Percentiles rank a stretch among this genome's conserved stretches.
Conservation (phyloP, 352 stramenopile species). For the Phytophthora fragariae region DNA sequence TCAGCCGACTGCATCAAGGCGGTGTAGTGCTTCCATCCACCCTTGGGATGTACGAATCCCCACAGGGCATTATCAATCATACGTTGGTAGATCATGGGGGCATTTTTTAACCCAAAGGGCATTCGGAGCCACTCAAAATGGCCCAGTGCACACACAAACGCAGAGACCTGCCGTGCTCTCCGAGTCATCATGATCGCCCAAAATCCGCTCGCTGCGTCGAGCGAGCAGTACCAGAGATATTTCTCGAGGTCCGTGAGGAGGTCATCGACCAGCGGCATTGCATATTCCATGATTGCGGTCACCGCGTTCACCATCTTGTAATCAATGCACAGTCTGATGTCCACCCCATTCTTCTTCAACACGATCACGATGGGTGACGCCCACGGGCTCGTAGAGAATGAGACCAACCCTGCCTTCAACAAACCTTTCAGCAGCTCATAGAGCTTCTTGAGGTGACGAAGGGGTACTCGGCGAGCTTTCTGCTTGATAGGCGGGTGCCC, state of each 20-base stretch:
- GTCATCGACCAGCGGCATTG: background rate
- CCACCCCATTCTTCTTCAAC: background rate
- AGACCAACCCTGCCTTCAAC: background rate
- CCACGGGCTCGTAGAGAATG: background rate
- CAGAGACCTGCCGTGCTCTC: background rate
- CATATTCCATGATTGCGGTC: background rate
- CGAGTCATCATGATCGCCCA: background rate
- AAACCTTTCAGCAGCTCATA: background rate
- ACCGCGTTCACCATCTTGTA: background rate
- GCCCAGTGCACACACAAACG: background rate
- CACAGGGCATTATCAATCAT: background rate
- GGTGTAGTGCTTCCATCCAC: background rate
- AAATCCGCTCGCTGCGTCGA: background rate
- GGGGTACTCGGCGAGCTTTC: background rate
- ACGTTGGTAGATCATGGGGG: background rate
- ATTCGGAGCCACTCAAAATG: constrained; percentile 1
- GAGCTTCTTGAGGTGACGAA: background rate
- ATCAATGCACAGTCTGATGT: background rate
- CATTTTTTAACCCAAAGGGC: background rate
- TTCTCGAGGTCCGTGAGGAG: background rate
- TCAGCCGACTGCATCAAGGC: background rate
- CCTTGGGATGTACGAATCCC: background rate
- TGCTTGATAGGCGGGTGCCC: background rate
- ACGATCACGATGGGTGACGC: background rate
- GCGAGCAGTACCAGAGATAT: background rate